Base-by-base conservation (phyloP, 345 rosid genomes). In the Isatis tinctoria region DNA sequence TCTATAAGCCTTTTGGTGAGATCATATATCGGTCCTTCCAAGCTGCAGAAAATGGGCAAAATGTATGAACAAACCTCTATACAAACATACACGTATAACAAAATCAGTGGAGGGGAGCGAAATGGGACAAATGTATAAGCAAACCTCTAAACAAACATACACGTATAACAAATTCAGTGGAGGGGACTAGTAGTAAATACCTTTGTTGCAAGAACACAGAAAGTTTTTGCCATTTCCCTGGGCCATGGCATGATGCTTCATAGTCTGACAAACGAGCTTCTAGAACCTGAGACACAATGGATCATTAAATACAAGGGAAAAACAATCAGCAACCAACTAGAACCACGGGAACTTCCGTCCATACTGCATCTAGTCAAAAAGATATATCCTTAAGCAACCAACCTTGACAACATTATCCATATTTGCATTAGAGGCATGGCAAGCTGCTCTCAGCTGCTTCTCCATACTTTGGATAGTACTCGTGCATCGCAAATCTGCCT, bases 171-270 rank as follows among this genome's bases (percentile, higher is more conserved):
- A 40, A 64, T 10, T 22, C 30, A 36, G 53, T 1, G 1, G 24
- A 2, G 9, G 56, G 47, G 12, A 70, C 30, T 12, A 28, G 16
- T 10, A 10, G 66, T 45, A 3, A 28, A 67, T 57, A 92, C 98
- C 98, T 92, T 81, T 89, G 96, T 57, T 90, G 94, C 65, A 92
- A 88, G 85, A 89, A 96, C 49, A 65, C 78, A 3, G 88, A 91
- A 76, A 92, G 81, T 82, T 92, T 96, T 85, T 90, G 89, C 97
- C 98, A 96, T 79, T 96, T 92, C 28, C 87, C 87, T 1, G 97
- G 98, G 62, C 98, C 98, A 82, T 86, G 90, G 75, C 86, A 85
- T 27, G 89, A 83, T 59, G 80, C 82, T 54, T 90, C 97, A 67
- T 92, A 96, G 65, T 90, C 97, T 4, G 89, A 81, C 16, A 90